Conservation (phyloP, 2,329 filamentous ascomycete species). For the Neofusicoccum umdonicola region DNA sequence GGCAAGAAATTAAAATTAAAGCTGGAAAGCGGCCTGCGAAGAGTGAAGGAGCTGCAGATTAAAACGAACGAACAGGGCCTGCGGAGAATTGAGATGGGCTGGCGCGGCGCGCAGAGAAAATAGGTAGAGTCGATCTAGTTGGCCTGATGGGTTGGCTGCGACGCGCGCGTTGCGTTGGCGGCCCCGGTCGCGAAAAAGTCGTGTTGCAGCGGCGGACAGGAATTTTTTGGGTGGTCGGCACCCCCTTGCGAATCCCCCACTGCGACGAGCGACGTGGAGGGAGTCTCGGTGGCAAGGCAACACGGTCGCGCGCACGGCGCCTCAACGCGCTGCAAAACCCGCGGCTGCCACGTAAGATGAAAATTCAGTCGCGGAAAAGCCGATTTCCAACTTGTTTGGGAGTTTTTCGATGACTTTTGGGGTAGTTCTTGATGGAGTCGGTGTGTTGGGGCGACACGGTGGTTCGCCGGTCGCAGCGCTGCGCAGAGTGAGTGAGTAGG, state of each 20-base stretch:
- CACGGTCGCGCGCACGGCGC: constrained; percentile 6
- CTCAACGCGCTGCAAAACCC: constrained; percentile 12
- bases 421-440: constrained; percentile 16
- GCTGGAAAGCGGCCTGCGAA: not conserved
- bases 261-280: constrained; percentile 12
- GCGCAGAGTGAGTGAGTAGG: constrained; percentile 8
- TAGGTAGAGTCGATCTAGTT: not conserved
- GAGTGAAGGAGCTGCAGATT: not conserved
- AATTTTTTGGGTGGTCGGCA: constrained; percentile 1
- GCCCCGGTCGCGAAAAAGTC: not conserved
- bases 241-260: constrained; percentile 17
- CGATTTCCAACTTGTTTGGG: not conserved
- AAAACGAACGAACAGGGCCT: not conserved
- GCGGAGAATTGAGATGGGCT: not conserved
- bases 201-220: constrained; percentile 1
- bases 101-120: not conserved
- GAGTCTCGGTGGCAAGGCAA: constrained; percentile 2
- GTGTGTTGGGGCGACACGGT: constrained; percentile 12
- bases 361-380: constrained; percentile 4
- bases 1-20: constrained; percentile 3
- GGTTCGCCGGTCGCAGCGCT: constrained; percentile 14
- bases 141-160: not conserved
- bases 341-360: not conserved
- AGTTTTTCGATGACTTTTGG: constrained; percentile 17
- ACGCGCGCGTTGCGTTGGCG: not conserved